phyloP scores from a whole-genome alignment of 2,329 filamentous ascomycete species.

The Fusarium temperatum region DNA sequence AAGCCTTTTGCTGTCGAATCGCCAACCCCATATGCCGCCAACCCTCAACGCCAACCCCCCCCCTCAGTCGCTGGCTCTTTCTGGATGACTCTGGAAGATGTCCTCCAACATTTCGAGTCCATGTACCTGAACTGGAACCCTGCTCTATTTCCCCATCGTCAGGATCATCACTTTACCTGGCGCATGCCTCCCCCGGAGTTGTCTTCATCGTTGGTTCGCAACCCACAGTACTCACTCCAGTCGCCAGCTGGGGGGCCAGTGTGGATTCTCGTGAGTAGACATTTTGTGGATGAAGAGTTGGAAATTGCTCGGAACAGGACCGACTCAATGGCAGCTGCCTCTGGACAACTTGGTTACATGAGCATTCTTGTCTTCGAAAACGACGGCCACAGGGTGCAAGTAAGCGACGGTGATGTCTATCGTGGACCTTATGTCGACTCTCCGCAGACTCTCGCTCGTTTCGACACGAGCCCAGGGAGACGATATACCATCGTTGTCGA shows the following conservation, averaged over 20 bases:
- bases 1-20: background rate
- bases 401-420: constrained; percentile 76
- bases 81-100: constrained; percentile 90
- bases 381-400: constrained; percentile 74
- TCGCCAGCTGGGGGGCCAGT: constrained; percentile 68
- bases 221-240: constrained; percentile 76
- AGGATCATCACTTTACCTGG: constrained; percentile 94
- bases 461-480: constrained; percentile 56
- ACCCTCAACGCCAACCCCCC: constrained; percentile 4
- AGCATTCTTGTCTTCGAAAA: constrained; percentile 83
- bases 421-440: constrained; percentile 92
- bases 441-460: constrained; percentile 85
- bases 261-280: constrained; percentile 87
- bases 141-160: constrained; percentile 77
- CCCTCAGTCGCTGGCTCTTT: constrained; percentile 73
- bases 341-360: constrained; percentile 79
- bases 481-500: constrained; percentile 73
- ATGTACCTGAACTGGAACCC: constrained; percentile 99
- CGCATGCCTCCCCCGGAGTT: constrained; percentile 62
- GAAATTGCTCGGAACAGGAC: constrained; percentile 60
- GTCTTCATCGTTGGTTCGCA: constrained; percentile 67
- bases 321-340: constrained; percentile 54
- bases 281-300: constrained; percentile 78
- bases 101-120: constrained; percentile 92
- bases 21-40: background rate